Percentiles rank a stretch among this genome's conserved stretches.
Evolutionary conservation across 2,329 filamentous ascomycete species (phyloP).

Genomic region (Cryphonectria carpinicola): DNA sequence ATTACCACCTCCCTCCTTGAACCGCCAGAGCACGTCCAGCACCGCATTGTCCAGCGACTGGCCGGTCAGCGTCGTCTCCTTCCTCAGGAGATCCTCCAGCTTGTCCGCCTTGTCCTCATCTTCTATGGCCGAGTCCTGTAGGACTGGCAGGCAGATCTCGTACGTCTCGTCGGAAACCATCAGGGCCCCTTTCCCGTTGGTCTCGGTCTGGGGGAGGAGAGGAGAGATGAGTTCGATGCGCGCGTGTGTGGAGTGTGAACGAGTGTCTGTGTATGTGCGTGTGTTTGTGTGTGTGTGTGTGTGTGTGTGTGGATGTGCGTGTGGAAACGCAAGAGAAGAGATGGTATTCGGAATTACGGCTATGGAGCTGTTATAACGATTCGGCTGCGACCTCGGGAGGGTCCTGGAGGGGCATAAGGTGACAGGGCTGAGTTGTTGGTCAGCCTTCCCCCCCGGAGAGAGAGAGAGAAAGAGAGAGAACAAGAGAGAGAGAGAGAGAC

Average conservation of each 20-base stretch:
- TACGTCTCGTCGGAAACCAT: conserved; percentile 96
- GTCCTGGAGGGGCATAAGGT: conserved; percentile 12
- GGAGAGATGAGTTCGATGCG: background rate
- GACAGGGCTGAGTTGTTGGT: conserved; percentile 21
- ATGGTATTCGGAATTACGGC: conserved; percentile 8
- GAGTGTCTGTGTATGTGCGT: background rate
- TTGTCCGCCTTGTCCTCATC: conserved; percentile 96
- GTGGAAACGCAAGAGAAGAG: background rate
- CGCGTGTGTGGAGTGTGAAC: conserved; percentile 13
- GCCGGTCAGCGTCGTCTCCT: conserved; percentile 76
- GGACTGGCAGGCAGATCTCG: conserved; percentile 85
- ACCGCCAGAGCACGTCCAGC: conserved; percentile 87
- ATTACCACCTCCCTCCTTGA: conserved; percentile 67
- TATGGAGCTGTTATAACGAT: conserved; percentile 12
- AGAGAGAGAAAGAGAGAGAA: background rate
- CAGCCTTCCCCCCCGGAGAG: conserved; percentile 11
- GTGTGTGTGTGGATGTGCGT: background rate
- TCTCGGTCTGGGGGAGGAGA: background rate
- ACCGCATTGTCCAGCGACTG: conserved; percentile 85
- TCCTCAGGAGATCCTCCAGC: conserved; percentile 82
- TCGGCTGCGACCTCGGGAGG: conserved; percentile 7
- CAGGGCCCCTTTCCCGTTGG: conserved; percentile 22
- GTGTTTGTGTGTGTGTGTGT: too few relatives aligned
- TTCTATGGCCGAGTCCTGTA: conserved; percentile 80
- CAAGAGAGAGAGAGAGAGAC: too few relatives aligned